Evolutionary conservation across 768 basidiomycete genomes (phyloP), one percentile per base, ranked within the genome.

Genomic region (Boletus sp.): DNA sequence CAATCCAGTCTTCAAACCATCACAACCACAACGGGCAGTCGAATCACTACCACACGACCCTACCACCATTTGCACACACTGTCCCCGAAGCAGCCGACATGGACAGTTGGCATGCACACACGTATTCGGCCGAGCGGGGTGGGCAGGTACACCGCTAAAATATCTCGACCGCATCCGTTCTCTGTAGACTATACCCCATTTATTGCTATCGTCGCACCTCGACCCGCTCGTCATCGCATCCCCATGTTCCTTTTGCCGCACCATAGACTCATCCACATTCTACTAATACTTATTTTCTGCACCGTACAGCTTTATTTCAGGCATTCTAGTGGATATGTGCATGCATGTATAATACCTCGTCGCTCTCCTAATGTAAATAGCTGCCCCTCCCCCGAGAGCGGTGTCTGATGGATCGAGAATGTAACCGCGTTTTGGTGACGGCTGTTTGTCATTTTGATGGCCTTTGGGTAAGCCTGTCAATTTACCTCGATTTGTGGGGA

Each of bases 111-210:
- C 81, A 85, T 58, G 65, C 75, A 6, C 65, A 68, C 47, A 55
- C 54, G 0, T 86, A 86, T 53, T 84, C 84, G 44, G 81, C 85
- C 35, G 84, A 86, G 67, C 81, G 85, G 33, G 67, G 85, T 25
- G 67, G 77, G 8, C 81, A 80, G 56, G 71, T 85, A 35, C 83
- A 84, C 66, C 80, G 83, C 61, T 85, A 77, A 74, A 71, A 34
- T 34, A 5, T 25, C 7, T 9, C 10, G 45, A 35, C 52, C 48
- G 21, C 21, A 19, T 35, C 27, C 1, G 21, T 17, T 34, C 32
- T 49, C 40, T 70, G 66, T 67, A 70, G 69, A 69, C 29, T 69
- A 70, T 72, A 70, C 70, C 69, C 70, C 57, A 51, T 72, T 67
- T 72, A 69, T 70, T 70, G 64, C 63, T 66, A 58, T 72, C 60